Evolutionary conservation across 2,329 filamentous ascomycete species (phyloP), one percentile per base, ranked within the genome.

Genomic region (Ophiostoma novo-ulmi): DNA sequence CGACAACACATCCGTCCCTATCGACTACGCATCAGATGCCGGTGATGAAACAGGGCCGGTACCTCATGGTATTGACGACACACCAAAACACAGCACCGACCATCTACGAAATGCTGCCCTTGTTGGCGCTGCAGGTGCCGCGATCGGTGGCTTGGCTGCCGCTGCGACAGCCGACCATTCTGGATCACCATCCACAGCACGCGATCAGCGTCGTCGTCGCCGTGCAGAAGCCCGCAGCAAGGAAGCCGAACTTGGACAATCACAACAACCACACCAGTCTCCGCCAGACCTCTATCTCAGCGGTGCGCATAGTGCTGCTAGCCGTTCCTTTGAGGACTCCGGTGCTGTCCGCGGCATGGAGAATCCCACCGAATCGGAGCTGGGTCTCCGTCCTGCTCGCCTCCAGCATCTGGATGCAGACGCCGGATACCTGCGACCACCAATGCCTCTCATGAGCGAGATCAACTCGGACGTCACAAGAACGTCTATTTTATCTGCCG

Each of bases 401-500:
- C 84, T 85, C 13, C 83, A 84, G 55, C 85, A 85, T 38, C 76
- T 75, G 1, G 82, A 86, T 72, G 84, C 87, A 1, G 67, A 70
- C 14, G 52, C 38, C 1, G 58, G 67, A 35, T 74, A 70, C 69
- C 82, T 88, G 67, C 86, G 91, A 17, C 83, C 93, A 7, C 92
- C 92, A 6, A 93, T 97, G 90, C 94, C 94, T 2, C 85, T 97
- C 73, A 90, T 91, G 79, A 97, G 94, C 79, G 92, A 93, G 70
- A 87, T 97, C 71, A 91, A 92, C 74, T 97, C 94, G 0, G 94
- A 97, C 69, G 80, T 97, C 70, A 98, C 94, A 0, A 86, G 94
- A 75, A 91, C 91, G 20, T 97, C 94, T 0, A 92, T 98, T 70
- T 81, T 95, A 22, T 95, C 94, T 5, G 91, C 92, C 39, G 89